These are phyloP conservation scores for Metarhizium guizhouense DNA, from an alignment of 2,329 filamentous ascomycete species.

Conservation along the genomic window DNA sequence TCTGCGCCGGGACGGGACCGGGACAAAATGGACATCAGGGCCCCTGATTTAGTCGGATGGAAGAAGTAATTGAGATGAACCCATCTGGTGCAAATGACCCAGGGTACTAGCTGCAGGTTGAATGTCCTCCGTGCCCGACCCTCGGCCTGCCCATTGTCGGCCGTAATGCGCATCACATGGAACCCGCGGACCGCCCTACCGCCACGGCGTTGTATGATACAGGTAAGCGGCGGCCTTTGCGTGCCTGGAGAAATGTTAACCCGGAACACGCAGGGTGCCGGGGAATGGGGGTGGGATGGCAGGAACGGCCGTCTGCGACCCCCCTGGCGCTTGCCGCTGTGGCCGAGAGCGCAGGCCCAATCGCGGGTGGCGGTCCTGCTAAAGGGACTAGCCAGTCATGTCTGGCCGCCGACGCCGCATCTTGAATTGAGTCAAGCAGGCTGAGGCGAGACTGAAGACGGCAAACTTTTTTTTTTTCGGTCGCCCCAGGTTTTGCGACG, in stretches of 20 bases:
- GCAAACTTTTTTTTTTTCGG: background rate
- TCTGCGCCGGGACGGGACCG: background rate
- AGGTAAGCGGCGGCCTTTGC: too few relatives aligned
- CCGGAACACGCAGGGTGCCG: background rate
- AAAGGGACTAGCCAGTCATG: background rate
- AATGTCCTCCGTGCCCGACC: background rate
- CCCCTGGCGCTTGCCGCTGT: background rate
- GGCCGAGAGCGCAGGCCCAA: background rate
- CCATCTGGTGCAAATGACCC: background rate
- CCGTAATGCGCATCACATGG: background rate
- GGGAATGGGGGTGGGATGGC: background rate
- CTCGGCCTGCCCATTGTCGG: background rate
- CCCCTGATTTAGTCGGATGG: background rate
- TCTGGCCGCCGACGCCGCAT: background rate
- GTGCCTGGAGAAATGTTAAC: background rate
- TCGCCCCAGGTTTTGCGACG: background rate
- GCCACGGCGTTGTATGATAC: too few relatives aligned
- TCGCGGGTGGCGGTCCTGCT: background rate
- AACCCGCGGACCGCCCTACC: constrained; percentile 4
- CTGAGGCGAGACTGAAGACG: background rate
- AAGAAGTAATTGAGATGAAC: background rate
- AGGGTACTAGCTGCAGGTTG: too few relatives aligned
- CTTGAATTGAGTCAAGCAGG: background rate
- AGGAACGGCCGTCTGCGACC: background rate
- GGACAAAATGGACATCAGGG: background rate